phyloP scores from a whole-genome alignment of 2,329 filamentous ascomycete genomes.

The Fusarium decemcellulare region DNA sequence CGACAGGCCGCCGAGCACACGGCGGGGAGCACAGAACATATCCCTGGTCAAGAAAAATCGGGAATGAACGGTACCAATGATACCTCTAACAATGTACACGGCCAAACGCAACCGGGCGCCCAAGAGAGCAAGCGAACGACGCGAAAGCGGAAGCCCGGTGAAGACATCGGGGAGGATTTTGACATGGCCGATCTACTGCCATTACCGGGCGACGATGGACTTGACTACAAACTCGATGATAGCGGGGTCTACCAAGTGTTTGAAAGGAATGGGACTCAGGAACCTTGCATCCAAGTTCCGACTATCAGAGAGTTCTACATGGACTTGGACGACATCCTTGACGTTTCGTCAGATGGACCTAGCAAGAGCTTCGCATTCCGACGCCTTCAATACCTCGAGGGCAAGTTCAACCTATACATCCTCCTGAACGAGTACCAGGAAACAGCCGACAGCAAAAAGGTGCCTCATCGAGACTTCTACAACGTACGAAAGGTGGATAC shows the following conservation, averaged over 20 bases:
- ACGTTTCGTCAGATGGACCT: constrained; percentile 93
- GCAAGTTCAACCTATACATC: constrained; percentile 95
- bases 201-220: constrained; percentile 77
- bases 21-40: constrained; percentile 28
- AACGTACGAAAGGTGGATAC: constrained; percentile 99
- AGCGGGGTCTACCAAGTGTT: constrained; percentile 95
- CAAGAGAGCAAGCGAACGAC: constrained; percentile 60
- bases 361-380: constrained; percentile 98
- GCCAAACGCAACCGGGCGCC: constrained; percentile 39
- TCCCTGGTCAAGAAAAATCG: constrained; percentile 38
- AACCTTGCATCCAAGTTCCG: constrained; percentile 86
- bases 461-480: constrained; percentile 98
- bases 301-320: constrained; percentile 96
- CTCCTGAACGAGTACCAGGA: constrained; percentile 98
- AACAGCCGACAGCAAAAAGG: constrained; percentile 96
- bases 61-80: constrained; percentile 28
- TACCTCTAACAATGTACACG: constrained; percentile 10
- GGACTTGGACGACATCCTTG: constrained; percentile 88
- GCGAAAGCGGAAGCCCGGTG: constrained; percentile 84
- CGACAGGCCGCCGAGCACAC: constrained; percentile 47
- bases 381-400: constrained; percentile 93
- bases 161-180: constrained; percentile 95
- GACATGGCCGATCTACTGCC: constrained; percentile 83
- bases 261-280: constrained; percentile 74
- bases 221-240: constrained; percentile 84